phyloP scores from a whole-genome alignment of 2,329 filamentous ascomycete genomes.

The Arthrobotrys pseudoclavata region DNA sequence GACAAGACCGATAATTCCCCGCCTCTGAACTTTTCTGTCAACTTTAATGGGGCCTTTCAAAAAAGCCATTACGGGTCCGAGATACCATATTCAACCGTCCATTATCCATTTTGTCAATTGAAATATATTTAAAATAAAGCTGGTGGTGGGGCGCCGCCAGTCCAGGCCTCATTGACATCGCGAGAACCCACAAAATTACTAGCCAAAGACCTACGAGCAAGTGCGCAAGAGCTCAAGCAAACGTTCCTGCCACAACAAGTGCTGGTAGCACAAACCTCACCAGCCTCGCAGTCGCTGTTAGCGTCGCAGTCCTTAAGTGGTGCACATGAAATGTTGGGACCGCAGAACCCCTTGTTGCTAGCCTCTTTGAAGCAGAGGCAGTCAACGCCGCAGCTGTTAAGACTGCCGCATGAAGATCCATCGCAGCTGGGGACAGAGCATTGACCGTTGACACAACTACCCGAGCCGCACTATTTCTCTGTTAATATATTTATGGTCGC shows the following conservation, averaged over 20 bases:
- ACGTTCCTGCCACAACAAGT: conserved; percentile 25
- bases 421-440: conserved; percentile 16
- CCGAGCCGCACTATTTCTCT: conserved; percentile 2
- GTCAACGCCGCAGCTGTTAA: conserved; percentile 18
- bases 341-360: conserved; percentile 10
- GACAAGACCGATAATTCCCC: not conserved
- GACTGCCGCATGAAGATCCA: conserved; percentile 11
- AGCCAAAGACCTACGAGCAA: conserved; percentile 2
- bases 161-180: not conserved
- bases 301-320: conserved; percentile 19
- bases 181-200: not conserved
- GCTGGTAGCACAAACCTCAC: conserved; percentile 29
- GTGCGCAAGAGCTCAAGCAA: conserved; percentile 13
- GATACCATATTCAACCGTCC: not conserved
- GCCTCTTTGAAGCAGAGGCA: conserved; percentile 24
- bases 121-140: not conserved
- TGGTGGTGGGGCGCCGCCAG: conserved; percentile 6
- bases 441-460: conserved; percentile 18
- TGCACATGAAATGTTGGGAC: conserved; percentile 16
- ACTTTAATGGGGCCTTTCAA: not conserved
- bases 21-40: not conserved
- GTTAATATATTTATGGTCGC: not conserved
- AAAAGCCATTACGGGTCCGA: not conserved
- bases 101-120: not conserved
- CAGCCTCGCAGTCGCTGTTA: not conserved